Conservation (phyloP, 2,329 filamentous ascomycete species). For the Fusarium mundagurra region DNA sequence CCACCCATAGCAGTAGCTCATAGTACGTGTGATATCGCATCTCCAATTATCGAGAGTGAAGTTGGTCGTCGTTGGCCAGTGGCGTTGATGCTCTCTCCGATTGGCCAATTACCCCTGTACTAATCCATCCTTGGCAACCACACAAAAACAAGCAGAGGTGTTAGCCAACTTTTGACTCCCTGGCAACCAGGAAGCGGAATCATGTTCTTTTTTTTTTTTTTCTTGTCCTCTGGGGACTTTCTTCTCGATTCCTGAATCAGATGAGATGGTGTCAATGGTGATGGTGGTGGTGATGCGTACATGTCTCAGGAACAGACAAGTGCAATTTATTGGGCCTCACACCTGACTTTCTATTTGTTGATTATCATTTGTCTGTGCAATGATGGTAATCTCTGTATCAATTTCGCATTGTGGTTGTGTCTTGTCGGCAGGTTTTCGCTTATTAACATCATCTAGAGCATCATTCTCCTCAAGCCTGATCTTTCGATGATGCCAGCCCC, state of each 20-base stretch:
- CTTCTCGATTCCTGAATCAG: slow-evolving; percentile 16
- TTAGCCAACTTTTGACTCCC: slow-evolving; percentile 27
- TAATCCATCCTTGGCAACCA: slow-evolving; percentile 19
- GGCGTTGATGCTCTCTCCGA: slow-evolving; percentile 21
- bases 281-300: slow-evolving; percentile 13
- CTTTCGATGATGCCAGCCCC: slow-evolving; percentile 1
- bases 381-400: neutral
- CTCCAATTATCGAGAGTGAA: slow-evolving; percentile 33
- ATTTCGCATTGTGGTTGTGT: slow-evolving; percentile 9
- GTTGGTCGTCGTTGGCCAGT: slow-evolving; percentile 38
- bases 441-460: slow-evolving; percentile 8
- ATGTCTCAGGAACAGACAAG: slow-evolving; percentile 22
- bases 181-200: slow-evolving; percentile 33
- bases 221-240: slow-evolving; percentile 31
- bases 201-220: neutral
- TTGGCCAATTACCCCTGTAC: slow-evolving; percentile 33
- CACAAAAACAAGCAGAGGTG: slow-evolving; percentile 22
- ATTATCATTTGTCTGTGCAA: neutral
- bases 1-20: slow-evolving; percentile 1
- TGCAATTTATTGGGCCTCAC: neutral
- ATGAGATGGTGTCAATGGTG: slow-evolving; percentile 5
- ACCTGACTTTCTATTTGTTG: neutral
- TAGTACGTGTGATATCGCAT: slow-evolving; percentile 31
- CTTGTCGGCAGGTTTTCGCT: slow-evolving; percentile 29
- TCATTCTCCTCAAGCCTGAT: slow-evolving; percentile 7